These are phyloP conservation scores for Echites panduratus DNA, from an alignment of 257 asterid genomes.

Conservation along the genomic window DNA sequence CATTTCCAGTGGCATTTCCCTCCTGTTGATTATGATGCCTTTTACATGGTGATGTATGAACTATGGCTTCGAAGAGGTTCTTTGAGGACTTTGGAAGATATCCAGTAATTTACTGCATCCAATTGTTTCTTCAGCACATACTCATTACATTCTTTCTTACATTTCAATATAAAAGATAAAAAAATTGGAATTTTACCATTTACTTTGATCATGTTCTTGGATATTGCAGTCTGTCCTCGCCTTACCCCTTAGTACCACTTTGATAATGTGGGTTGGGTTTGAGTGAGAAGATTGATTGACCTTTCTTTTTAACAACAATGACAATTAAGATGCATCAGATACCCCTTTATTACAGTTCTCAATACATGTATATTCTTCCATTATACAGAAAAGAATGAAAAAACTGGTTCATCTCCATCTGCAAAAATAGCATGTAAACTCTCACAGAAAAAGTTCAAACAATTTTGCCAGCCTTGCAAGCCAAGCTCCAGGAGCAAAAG, in stretches of 20 bases:
- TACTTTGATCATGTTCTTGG: not conserved
- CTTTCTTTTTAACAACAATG: not conserved
- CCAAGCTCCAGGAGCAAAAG: not conserved
- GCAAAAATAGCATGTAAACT: not conserved
- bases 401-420: not conserved
- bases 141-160: not conserved
- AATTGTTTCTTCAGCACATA: not conserved
- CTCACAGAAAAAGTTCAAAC: not conserved
- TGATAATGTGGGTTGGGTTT: too few relatives aligned
- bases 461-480: not conserved
- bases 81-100: slow-evolving; percentile 16
- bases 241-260: too few relatives aligned
- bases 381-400: not conserved
- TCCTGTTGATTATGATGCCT: slow-evolving; percentile 72
- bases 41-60: slow-evolving; percentile 77
- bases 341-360: not conserved
- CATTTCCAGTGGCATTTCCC: slow-evolving; percentile 79
- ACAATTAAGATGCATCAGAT: not conserved
- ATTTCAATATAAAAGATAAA: not conserved
- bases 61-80: slow-evolving; percentile 73
- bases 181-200: not conserved
- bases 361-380: not conserved
- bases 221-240: not conserved
- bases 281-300: not conserved
- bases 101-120: not conserved